Base-by-base conservation (phyloP, 2,329 filamentous ascomycete genomes). In the Mycosphaerella arachidis region DNA sequence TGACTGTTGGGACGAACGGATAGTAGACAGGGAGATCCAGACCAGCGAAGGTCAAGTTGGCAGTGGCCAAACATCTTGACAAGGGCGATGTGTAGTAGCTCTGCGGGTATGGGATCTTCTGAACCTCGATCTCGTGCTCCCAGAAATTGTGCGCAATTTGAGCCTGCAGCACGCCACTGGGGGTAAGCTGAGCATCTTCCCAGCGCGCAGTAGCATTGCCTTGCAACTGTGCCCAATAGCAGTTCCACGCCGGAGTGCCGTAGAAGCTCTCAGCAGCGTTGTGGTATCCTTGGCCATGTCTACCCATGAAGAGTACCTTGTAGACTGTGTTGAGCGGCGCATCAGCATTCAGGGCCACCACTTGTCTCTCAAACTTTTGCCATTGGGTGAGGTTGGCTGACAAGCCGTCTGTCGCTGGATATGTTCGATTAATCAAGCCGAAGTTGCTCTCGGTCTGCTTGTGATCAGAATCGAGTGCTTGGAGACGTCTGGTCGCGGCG, bases 271-370 rank as follows among this genome's bases (percentile, higher is more conserved):
- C 84, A 9, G 86, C 86, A 6, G 82, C 83, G 67, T 87, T 87
- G 71, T 87, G 82, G 57, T 77, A 76, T 6, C 88, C 88, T 72
- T 90, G 82, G 8, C 88, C 88, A 67, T 91, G 88, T 45, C 88
- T 82, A 27, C 84, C 87, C 73, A 90, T 79, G 72, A 86, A 86
- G n/a, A 90, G 71, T 2, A 91, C 79, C 67, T 88, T 87, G 76
- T 89, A 90, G 84, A 59, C 87, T 9, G 82, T 80, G 53, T 79
- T 79, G 8, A 73, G 71, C n/a, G 69, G 69, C 0, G 75, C 72
- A 2, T 79, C 71, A 3, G 71, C 72, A 73, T 89, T 89, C 55
- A 90, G 71, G 12, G 76, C 73, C 13, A 78, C 70, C 45, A 90
- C 81, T 66, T 86, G 84, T 59, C 81, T 73, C 53, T 79, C 77